Evolutionary conservation across 1,139 yeast species (phyloP).

Genomic region (Diutina catenulata): DNA sequence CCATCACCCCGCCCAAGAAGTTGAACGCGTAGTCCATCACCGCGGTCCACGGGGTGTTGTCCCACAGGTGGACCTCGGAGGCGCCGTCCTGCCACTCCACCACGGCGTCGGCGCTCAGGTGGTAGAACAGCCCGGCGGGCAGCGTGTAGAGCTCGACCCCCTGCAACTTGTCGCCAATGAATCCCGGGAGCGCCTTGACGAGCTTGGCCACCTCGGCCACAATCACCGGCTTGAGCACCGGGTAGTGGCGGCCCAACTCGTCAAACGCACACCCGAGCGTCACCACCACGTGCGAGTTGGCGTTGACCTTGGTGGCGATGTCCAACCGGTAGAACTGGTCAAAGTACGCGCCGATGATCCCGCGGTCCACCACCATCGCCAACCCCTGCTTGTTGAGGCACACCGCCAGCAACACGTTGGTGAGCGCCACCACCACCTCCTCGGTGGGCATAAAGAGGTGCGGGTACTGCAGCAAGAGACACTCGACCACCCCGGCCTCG

Average conservation of each 20-base stretch:
- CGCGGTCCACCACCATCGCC: constrained; percentile 35
- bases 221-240: constrained; percentile 53
- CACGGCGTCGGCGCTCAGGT: constrained; percentile 9
- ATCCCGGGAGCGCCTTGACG: constrained; percentile 33
- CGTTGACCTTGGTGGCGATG: constrained; percentile 31
- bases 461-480: constrained; percentile 45
- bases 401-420: constrained; percentile 76
- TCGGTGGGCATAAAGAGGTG: constrained; percentile 43
- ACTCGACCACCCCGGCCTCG: constrained; percentile 66
- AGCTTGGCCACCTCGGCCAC: constrained; percentile 37
- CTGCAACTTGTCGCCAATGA: constrained; percentile 16
- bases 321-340: constrained; percentile 35
- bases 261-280: constrained; percentile 55
- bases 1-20: constrained; percentile 35
- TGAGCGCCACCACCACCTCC: constrained; percentile 49
- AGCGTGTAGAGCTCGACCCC: not conserved
- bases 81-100: constrained; percentile 26
- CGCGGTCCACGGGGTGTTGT: constrained; percentile 27
- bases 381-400: constrained; percentile 71
- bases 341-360: constrained; percentile 39
- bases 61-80: constrained; percentile 41
- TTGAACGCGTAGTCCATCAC: constrained; percentile 35
- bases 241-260: constrained; percentile 76
- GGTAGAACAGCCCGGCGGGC: not conserved
- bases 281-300: not conserved